These are phyloP conservation scores for Nadsonia starkeyi-henricii DNA, from an alignment of 1,139 yeast genomes.

Conservation along the genomic window DNA sequence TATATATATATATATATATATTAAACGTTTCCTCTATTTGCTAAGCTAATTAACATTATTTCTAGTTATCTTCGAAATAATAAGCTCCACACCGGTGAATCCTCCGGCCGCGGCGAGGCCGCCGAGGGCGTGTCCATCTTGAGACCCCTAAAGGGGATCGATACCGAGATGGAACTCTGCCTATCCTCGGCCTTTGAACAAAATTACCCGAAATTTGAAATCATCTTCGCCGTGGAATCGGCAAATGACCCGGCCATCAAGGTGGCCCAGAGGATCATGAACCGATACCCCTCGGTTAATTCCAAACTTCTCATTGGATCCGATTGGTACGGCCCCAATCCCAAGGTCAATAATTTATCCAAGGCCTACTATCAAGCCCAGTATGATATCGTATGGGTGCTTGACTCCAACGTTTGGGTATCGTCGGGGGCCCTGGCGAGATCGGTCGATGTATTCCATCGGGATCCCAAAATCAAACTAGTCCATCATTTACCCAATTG, in stretches of 20 bases:
- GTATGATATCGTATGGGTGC: slow-evolving; percentile 70
- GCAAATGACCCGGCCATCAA: slow-evolving; percentile 51
- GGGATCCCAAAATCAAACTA: slow-evolving; percentile 37
- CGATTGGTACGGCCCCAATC: slow-evolving; percentile 62
- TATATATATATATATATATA: too few species aligned
- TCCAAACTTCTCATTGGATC: slow-evolving; percentile 42
- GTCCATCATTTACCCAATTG: slow-evolving; percentile 76
- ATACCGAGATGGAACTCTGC: slow-evolving; percentile 58
- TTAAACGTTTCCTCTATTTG: too few species aligned
- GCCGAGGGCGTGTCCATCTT: slow-evolving; percentile 56
- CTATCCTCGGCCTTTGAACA: slow-evolving; percentile 57
- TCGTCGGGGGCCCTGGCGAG: slow-evolving; percentile 50
- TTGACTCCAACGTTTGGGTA: slow-evolving; percentile 82
- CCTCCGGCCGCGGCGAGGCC: not conserved
- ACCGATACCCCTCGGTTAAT: slow-evolving; percentile 43
- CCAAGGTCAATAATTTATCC: slow-evolving; percentile 73
- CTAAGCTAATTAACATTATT: too few species aligned
- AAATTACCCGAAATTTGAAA: slow-evolving; percentile 55
- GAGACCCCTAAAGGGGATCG: slow-evolving; percentile 76
- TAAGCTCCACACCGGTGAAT: not conserved
- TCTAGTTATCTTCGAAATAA: not conserved
- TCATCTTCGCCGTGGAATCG: slow-evolving; percentile 63
- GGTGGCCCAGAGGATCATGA: slow-evolving; percentile 36
- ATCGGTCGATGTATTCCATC: slow-evolving; percentile 43
- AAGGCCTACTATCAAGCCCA: slow-evolving; percentile 61